These are phyloP conservation scores for Sarcodon sp. DNA, from an alignment of 768 basidiomycete species.

Conservation along the genomic window DNA sequence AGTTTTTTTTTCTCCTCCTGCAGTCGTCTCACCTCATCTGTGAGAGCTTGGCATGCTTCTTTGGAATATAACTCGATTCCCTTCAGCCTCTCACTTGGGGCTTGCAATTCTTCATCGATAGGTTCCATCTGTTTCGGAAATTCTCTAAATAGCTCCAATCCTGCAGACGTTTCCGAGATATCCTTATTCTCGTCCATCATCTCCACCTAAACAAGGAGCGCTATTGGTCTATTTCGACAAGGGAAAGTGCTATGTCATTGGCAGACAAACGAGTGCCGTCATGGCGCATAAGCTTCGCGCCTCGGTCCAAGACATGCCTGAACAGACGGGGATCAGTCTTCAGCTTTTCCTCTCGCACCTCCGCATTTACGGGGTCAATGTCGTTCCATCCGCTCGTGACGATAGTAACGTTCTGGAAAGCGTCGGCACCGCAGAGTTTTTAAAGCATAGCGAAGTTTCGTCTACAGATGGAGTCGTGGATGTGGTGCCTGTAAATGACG, in stretches of 20 bases:
- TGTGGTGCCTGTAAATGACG: slow-evolving; percentile 12
- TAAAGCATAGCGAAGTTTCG: neutral
- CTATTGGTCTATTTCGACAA: neutral
- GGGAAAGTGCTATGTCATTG: neutral
- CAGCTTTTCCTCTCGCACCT: neutral
- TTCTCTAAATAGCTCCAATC: neutral
- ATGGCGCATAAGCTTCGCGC: neutral
- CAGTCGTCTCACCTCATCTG: no score
- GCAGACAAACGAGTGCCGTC: neutral
- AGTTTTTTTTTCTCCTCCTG: no score
- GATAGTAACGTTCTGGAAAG: slow-evolving; percentile 7
- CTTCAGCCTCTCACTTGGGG: no score
- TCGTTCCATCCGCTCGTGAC: slow-evolving; percentile 1
- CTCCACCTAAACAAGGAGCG: neutral
- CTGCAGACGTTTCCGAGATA: neutral
- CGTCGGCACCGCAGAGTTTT: slow-evolving; percentile 6
- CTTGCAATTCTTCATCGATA: no score
- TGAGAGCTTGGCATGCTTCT: no score
- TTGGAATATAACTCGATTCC: no score
- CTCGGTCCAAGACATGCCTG: neutral
- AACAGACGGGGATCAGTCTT: neutral
- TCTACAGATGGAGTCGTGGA: slow-evolving; percentile 7
- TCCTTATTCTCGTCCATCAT: neutral
- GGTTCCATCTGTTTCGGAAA: neutral
- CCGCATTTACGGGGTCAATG: neutral